phyloP scores from a whole-genome alignment of 345 rosid species.

The Atalantia buxifolia region DNA sequence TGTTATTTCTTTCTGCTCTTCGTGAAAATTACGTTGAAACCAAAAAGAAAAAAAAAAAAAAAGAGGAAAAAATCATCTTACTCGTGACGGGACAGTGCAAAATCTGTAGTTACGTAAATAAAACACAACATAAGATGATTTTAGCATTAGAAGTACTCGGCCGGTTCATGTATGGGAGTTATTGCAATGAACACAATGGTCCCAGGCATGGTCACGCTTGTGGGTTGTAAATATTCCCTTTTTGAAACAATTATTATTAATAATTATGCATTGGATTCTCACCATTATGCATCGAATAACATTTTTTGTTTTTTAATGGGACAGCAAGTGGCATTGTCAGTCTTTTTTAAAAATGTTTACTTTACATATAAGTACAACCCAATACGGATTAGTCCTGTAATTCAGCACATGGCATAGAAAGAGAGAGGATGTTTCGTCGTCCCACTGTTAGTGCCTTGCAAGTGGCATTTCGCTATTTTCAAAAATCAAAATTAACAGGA shows the following conservation, averaged over 20 bases:
- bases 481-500: not conserved
- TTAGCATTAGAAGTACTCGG: not conserved
- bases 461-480: not conserved
- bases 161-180: not conserved
- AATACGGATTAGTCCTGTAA: constrained; percentile 27
- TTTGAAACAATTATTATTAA: constrained; percentile 17
- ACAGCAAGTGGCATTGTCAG: constrained; percentile 9
- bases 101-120: too few species aligned
- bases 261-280: constrained; percentile 40
- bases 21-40: too few species aligned
- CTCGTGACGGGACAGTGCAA: too few species aligned
- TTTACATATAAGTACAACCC: constrained; percentile 22
- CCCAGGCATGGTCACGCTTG: constrained; percentile 24
- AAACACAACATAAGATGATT: not conserved
- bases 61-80: too few species aligned
- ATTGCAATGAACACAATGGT: not conserved
- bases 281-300: constrained; percentile 8
- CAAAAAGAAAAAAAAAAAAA: too few species aligned
- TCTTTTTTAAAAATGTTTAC: constrained; percentile 2
- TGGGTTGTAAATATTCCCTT: constrained; percentile 20
- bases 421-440: constrained; percentile 48
- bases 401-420: constrained; percentile 39
- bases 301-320: not conserved
- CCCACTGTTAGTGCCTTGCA: not conserved
- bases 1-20: too few species aligned